Evolutionary conservation across 495 filamentous ascomycete species (phyloP), one percentile per base, ranked within the genome.

Genomic region (Delitschia confertaspora): DNA sequence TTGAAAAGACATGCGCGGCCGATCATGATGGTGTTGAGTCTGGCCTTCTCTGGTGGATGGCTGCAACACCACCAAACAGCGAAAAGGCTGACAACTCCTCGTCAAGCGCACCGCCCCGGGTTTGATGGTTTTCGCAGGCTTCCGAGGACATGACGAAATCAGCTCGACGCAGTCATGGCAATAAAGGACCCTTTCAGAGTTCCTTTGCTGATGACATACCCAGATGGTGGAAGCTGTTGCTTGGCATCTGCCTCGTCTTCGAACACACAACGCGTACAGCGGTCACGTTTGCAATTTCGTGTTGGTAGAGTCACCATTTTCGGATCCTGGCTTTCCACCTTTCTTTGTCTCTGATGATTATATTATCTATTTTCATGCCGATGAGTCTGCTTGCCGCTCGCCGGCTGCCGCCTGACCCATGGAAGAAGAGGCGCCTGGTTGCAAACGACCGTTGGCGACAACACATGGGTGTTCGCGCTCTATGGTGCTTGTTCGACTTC

Each of bases 261-360:
- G 9, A 19, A 35, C 10, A 18, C 10, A 13, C 33, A 13, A 35
- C 14, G 33, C 21, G 17, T 14, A 32, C 37, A 26, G 43, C 33
- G 25, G 40, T 55, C 51, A 55, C 45, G 46, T 55, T 55, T 55
- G n/a, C 42, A 42, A 30, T 46, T 51, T 51, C 42, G 51, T 25
- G 17, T 42, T 49, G 44, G 43, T 53, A 33, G 49, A 53, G 49
- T 48, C 50, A 53, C 50, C 16, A 23, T 13, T 35, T 34, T 21
- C 5, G 18, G 13, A 36, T 23, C 4, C 35, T n/a, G n/a, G 8
- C 17, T 35, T 25, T 11, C 25, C 32, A 17, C 20, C 33, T 39
- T 37, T 34, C 33, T 49, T 37, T 45, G 36, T 26, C 20, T 23
- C 18, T 21, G 29, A 39, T 25, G 13, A 39, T 6, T 18, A 18